phyloP scores from a whole-genome alignment of 2,329 filamentous ascomycete species.

The Rugonectria rugulosa region DNA sequence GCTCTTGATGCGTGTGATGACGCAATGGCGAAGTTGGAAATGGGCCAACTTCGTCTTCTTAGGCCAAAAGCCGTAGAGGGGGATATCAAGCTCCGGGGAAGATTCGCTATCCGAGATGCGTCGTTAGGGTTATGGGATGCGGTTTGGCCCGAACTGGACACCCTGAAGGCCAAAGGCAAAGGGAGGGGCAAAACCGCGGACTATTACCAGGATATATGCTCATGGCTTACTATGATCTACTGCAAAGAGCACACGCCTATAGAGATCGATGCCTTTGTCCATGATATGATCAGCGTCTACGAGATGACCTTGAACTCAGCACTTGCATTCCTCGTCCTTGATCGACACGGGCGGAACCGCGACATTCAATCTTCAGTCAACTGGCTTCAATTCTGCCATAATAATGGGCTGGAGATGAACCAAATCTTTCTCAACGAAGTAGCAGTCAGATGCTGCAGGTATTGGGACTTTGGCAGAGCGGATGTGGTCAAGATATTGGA shows the following conservation, averaged over 20 bases:
- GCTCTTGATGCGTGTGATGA: constrained; percentile 41
- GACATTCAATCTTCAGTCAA: constrained; percentile 37
- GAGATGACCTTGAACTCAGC: constrained; percentile 38
- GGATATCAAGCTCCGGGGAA: constrained; percentile 41
- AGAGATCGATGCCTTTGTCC: constrained; percentile 42
- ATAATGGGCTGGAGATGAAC: constrained; percentile 39
- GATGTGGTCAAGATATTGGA: constrained; percentile 37
- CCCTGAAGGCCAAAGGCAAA: constrained; percentile 24
- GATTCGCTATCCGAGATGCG: constrained; percentile 40
- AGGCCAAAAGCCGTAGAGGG: constrained; percentile 23
- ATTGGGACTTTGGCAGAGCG: constrained; percentile 41
- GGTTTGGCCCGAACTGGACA: constrained; percentile 31
- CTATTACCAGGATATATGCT: constrained; percentile 39
- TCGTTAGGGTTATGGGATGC: constrained; percentile 38
- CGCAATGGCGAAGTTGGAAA: constrained; percentile 35
- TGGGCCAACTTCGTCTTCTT: constrained; percentile 32
- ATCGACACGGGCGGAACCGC: constrained; percentile 41
- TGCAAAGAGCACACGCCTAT: constrained; percentile 33
- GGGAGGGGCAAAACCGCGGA: constrained; percentile 18
- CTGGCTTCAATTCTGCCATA: constrained; percentile 45
- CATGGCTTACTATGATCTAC: constrained; percentile 46
- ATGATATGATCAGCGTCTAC: constrained; percentile 36
- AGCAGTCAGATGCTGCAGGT: constrained; percentile 41
- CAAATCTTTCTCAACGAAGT: constrained; percentile 41
- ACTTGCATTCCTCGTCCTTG: constrained; percentile 42